These are phyloP conservation scores for Fraxinus xanthoxyloides DNA, from an alignment of 305 asterid species.

Conservation along the genomic window DNA sequence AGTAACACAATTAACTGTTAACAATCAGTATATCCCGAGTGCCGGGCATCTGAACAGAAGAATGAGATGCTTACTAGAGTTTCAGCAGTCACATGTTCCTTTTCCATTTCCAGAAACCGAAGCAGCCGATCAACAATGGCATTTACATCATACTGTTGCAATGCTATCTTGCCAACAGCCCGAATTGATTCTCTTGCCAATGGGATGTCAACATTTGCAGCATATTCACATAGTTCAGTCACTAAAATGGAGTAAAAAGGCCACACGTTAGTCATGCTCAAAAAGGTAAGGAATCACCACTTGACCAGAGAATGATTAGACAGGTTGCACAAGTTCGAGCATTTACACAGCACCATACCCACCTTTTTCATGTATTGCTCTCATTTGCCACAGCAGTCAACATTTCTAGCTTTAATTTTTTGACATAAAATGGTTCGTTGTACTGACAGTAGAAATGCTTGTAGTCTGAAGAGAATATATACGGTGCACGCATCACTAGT, in stretches of 20 bases:
- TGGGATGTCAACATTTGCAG: slow-evolving; percentile 96
- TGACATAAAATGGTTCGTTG: slow-evolving; percentile 96
- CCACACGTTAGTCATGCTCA: slow-evolving; percentile 19
- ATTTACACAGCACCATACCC: slow-evolving; percentile 24
- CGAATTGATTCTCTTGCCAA: slow-evolving; percentile 99
- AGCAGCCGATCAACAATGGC: slow-evolving; percentile 99
- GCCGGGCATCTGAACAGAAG: slow-evolving; percentile 7
- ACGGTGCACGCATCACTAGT: slow-evolving; percentile 97
- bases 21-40: slow-evolving; percentile 7
- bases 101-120: slow-evolving; percentile 99
- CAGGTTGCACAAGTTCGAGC: slow-evolving; percentile 10
- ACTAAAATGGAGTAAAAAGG: slow-evolving; percentile 50
- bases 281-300: slow-evolving; percentile 10
- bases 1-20: background rate
- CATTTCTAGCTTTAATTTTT: slow-evolving; percentile 98
- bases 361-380: slow-evolving; percentile 99
- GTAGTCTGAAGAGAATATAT: slow-evolving; percentile 88
- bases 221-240: slow-evolving; percentile 99
- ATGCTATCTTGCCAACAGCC: slow-evolving; percentile 98
- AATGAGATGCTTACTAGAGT: slow-evolving; percentile 66
- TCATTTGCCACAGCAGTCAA: slow-evolving; percentile 97
- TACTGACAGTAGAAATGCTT: slow-evolving; percentile 99
- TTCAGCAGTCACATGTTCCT: slow-evolving; percentile 98
- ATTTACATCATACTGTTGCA: slow-evolving; percentile 98
- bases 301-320: slow-evolving; percentile 13